These are phyloP conservation scores for Tagetes patula DNA, from an alignment of 129 eudicot species.

Conservation along the genomic window DNA sequence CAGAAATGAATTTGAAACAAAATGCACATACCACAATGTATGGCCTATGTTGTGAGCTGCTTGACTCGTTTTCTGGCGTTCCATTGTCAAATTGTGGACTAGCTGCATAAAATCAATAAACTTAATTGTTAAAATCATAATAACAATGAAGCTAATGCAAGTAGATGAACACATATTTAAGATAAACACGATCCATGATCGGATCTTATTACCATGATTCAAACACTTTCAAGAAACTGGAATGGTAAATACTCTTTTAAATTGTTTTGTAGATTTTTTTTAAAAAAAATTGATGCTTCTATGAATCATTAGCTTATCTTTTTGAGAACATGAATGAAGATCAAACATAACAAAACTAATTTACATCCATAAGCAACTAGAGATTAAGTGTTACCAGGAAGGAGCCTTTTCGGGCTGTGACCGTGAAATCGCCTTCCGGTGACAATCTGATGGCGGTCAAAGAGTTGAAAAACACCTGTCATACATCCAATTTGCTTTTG, in stretches of 20 bases:
- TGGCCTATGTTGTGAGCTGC: slow-evolving; percentile 40
- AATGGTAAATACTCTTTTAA: neutral
- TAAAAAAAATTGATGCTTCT: slow-evolving; percentile 1
- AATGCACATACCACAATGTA: slow-evolving; percentile 44
- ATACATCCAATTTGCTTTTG: slow-evolving; percentile 95
- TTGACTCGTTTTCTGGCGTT: slow-evolving; percentile 48
- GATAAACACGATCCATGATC: neutral
- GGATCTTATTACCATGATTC: neutral
- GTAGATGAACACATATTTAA: neutral
- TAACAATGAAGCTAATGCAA: neutral
- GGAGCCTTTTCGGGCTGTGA: slow-evolving; percentile 60
- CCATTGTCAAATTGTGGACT: slow-evolving; percentile 46
- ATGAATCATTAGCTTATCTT: slow-evolving; percentile 3
- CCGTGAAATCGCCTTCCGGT: slow-evolving; percentile 65
- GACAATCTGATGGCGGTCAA: slow-evolving; percentile 68
- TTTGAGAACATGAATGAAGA: neutral
- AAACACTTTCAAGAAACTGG: neutral
- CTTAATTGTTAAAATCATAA: slow-evolving; percentile 3
- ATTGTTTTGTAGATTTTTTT: neutral
- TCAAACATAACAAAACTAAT: neutral
- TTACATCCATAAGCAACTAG: neutral
- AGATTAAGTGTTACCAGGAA: slow-evolving; percentile 55
- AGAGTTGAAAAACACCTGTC: slow-evolving; percentile 89
- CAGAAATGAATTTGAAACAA: neutral
- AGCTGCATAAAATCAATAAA: slow-evolving; percentile 44